These are phyloP conservation scores for Hyaloperonospora brassicae DNA, from an alignment of 352 stramenopile species.

Conservation along the genomic window DNA sequence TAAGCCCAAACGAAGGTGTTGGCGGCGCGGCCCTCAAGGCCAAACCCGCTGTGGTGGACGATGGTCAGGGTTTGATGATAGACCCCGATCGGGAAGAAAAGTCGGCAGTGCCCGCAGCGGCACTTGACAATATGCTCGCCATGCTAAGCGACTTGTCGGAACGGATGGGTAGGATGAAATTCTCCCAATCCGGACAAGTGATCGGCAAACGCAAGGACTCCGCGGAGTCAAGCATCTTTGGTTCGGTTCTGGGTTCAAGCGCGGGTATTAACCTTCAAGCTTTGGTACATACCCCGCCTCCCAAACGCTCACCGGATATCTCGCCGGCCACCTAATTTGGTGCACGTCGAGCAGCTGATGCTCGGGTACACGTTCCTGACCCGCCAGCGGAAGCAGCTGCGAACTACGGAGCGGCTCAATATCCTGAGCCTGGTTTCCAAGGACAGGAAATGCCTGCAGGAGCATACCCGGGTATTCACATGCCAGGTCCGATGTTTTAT, in stretches of 20 bases:
- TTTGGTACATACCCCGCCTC: background rate
- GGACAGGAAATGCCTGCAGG: background rate
- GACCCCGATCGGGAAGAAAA: too few relatives aligned
- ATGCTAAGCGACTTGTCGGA: background rate
- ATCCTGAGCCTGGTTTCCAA: too few relatives aligned
- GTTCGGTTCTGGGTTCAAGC: background rate
- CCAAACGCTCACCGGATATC: background rate
- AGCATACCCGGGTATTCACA: background rate
- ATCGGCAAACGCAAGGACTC: too few relatives aligned
- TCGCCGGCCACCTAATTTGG: background rate
- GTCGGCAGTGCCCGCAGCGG: too few relatives aligned
- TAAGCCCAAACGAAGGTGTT: too few relatives aligned
- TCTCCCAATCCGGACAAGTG: too few relatives aligned
- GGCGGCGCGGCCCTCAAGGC: too few relatives aligned
- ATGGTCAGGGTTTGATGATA: too few relatives aligned
- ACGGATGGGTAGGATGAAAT: background rate
- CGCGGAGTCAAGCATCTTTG: too few relatives aligned
- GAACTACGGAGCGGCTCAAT: background rate
- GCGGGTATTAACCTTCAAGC: background rate
- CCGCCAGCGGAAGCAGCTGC: background rate
- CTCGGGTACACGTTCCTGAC: background rate
- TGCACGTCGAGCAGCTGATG: background rate
- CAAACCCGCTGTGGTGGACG: too few relatives aligned
- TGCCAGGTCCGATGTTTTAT: background rate
- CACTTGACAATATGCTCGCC: too few relatives aligned